Evolutionary conservation across 352 stramenopile genomes (phyloP).

Genomic region (Blastocystis sp.): DNA sequence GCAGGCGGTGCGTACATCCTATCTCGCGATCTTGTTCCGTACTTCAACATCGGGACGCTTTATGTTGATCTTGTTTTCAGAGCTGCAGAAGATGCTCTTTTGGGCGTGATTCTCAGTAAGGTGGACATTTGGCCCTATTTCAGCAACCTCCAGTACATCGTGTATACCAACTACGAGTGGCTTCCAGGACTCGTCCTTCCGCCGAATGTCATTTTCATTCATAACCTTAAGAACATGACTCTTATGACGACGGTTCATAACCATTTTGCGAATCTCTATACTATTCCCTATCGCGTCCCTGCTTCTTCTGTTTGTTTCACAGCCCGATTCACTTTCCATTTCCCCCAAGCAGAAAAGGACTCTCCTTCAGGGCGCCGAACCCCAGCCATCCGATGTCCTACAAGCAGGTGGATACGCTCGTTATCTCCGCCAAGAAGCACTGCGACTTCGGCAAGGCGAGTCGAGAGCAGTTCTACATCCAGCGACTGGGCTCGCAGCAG

Average conservation of each 20-base stretch:
- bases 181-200: not conserved
- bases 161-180: not conserved
- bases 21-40: constrained; percentile 5
- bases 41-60: constrained; percentile 24
- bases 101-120: not conserved
- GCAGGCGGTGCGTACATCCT: constrained; percentile 1
- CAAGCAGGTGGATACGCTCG: constrained; percentile 46
- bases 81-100: not conserved
- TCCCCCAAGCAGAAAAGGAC: too few species aligned
- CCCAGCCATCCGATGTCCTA: not conserved
- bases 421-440: constrained; percentile 8
- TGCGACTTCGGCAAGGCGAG: constrained; percentile 3
- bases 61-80: not conserved
- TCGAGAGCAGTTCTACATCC: constrained; percentile 19
- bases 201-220: not conserved
- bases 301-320: too few species aligned
- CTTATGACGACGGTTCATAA: too few species aligned
- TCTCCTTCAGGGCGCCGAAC: too few species aligned
- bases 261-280: too few species aligned
- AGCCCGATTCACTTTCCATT: too few species aligned
- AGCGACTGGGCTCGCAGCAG: constrained; percentile 20
- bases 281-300: too few species aligned
- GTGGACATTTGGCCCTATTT: not conserved
- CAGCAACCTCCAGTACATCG: not conserved
- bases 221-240: not conserved